A percentile compares a stretch with the other conserved stretches of the same genome.
Conservation (phyloP, 768 basidiomycete species). For the Zangia roseola region DNA sequence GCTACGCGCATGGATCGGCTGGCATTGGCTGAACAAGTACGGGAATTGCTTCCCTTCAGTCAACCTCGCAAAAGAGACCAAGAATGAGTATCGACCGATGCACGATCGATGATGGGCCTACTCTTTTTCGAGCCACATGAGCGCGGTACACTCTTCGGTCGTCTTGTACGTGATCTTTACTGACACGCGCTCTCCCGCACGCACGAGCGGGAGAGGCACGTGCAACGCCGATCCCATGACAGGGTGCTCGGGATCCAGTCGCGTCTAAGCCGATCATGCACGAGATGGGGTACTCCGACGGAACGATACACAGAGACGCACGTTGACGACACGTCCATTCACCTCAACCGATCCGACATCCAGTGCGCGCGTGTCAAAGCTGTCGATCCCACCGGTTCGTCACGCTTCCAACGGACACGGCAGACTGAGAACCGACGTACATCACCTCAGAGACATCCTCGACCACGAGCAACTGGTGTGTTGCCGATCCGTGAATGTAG, state of each 20-base stretch:
- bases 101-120: conserved; percentile 25
- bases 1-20: conserved; percentile 85
- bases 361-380: conserved; percentile 53
- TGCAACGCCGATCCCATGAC: conserved; percentile 79
- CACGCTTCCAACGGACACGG: neutral
- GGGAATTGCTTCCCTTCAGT: conserved; percentile 84
- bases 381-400: conserved; percentile 14
- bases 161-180: conserved; percentile 71
- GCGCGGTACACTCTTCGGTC: conserved; percentile 67
- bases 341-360: conserved; percentile 56
- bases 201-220: conserved; percentile 45
- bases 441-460: conserved; percentile 42
- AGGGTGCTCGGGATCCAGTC: conserved; percentile 54
- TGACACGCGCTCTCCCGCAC: conserved; percentile 38
- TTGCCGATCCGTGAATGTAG: conserved; percentile 47
- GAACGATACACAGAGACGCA: conserved; percentile 28
- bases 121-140: conserved; percentile 89
- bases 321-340: conserved; percentile 43
- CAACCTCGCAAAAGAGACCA: conserved; percentile 45
- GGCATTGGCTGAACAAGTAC: conserved; percentile 90
- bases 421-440: conserved; percentile 25
- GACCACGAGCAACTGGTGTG: conserved; percentile 41
- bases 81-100: neutral
- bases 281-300: neutral
- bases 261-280: conserved; percentile 38